Evolutionary conservation across 306 rosid genomes (phyloP).

Genomic region (Pterocarpus macrocarpus): DNA sequence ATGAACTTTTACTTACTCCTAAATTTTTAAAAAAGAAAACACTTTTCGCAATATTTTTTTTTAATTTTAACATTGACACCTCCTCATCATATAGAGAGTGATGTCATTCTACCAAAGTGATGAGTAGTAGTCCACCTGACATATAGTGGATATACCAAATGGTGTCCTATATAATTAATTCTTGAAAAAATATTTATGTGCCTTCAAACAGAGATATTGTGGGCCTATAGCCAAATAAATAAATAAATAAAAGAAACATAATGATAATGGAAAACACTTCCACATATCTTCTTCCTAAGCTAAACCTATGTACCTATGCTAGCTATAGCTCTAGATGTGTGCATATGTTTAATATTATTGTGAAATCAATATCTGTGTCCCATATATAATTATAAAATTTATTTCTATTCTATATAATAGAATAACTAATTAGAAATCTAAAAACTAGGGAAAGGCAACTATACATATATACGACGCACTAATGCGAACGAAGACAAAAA

Average conservation of each 20-base stretch:
- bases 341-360: background rate
- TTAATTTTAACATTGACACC: background rate
- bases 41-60: background rate
- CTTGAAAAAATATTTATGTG: background rate
- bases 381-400: background rate
- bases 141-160: constrained; percentile 25
- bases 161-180: constrained; percentile 1
- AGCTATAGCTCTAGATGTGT: too few relatives aligned
- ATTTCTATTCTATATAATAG: background rate
- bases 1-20: background rate
- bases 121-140: constrained; percentile 22
- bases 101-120: constrained; percentile 12
- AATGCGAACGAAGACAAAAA: constrained; percentile 20
- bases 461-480: background rate
- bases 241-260: background rate
- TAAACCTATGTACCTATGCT: background rate
- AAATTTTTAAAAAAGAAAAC: background rate
- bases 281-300: background rate
- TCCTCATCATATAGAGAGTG: constrained; percentile 2
- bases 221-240: constrained; percentile 22
- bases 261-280: constrained; percentile 20
- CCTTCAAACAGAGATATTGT: constrained; percentile 36
- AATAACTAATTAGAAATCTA: background rate
- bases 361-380: constrained; percentile 3
- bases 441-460: background rate